Evolutionary conservation across 2,329 filamentous ascomycete genomes (phyloP).

Genomic region (Thermoascus crustaceus): DNA sequence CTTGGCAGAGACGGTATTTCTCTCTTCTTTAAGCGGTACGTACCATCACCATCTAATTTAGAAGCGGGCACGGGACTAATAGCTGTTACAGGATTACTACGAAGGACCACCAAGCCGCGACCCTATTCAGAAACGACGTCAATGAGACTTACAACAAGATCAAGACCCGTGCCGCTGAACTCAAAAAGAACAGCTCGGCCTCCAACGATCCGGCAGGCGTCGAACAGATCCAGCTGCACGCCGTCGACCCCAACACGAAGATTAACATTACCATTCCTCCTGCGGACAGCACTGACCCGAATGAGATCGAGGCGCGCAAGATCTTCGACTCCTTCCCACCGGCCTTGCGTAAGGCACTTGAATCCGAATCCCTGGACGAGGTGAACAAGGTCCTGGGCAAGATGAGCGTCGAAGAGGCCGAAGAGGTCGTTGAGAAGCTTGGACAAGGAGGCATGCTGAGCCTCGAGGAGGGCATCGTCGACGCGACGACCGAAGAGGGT

Average conservation of each 20-base stretch:
- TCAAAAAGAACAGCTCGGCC: slow-evolving; percentile 52
- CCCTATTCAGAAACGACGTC: slow-evolving; percentile 88
- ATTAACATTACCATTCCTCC: slow-evolving; percentile 82
- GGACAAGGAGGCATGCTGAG: slow-evolving; percentile 82
- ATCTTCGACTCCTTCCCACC: slow-evolving; percentile 80
- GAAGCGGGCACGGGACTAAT: slow-evolving; percentile 9
- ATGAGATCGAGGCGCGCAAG: slow-evolving; percentile 53
- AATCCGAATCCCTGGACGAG: slow-evolving; percentile 80
- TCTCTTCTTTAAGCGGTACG: slow-evolving; percentile 82
- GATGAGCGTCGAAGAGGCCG: slow-evolving; percentile 82
- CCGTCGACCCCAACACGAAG: slow-evolving; percentile 83
- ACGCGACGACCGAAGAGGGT: slow-evolving; percentile 85
- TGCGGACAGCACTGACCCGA: slow-evolving; percentile 56
- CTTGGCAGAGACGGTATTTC: slow-evolving; percentile 80
- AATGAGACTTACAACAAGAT: slow-evolving; percentile 80
- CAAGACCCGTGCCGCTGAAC: slow-evolving; percentile 64
- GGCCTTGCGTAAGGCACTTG: slow-evolving; percentile 71
- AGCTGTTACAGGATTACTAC: slow-evolving; percentile 58
- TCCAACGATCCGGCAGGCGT: slow-evolving; percentile 54
- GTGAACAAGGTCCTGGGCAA: slow-evolving; percentile 81
- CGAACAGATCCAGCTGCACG: slow-evolving; percentile 96
- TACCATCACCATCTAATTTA: too few relatives aligned
- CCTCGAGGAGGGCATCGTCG: slow-evolving; percentile 86
- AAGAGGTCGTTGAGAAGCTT: slow-evolving; percentile 72
- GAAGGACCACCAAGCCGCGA: slow-evolving; percentile 78